Conservation (phyloP, 495 filamentous ascomycete genomes). For the Cercophora samala region DNA sequence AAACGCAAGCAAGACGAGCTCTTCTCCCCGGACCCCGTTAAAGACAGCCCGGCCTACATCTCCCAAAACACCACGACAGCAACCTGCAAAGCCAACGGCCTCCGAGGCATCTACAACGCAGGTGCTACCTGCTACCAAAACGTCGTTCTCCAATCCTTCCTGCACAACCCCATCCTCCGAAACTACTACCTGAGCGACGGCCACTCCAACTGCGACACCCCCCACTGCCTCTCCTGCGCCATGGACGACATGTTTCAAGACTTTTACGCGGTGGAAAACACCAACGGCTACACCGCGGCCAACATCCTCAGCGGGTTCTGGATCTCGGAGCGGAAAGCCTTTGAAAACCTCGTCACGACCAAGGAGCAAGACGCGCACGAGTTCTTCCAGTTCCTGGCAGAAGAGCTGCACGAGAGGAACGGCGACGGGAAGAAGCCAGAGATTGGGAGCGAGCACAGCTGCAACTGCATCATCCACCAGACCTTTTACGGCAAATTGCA, state of each 20-base stretch:
- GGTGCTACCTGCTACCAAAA: slow-evolving; percentile 93
- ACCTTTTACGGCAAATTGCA: slow-evolving; percentile 85
- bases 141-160: slow-evolving; percentile 79
- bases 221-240: slow-evolving; percentile 78
- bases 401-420: slow-evolving; percentile 74
- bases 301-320: slow-evolving; percentile 77
- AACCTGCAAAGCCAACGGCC: slow-evolving; percentile 66
- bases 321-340: slow-evolving; percentile 60
- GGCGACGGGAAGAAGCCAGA: slow-evolving; percentile 54
- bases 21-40: slow-evolving; percentile 46
- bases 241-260: slow-evolving; percentile 90
- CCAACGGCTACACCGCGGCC: slow-evolving; percentile 78
- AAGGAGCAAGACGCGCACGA: slow-evolving; percentile 94
- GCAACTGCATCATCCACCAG: slow-evolving; percentile 83
- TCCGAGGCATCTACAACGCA: slow-evolving; percentile 90
- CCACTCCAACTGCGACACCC: slow-evolving; percentile 61
- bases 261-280: slow-evolving; percentile 75
- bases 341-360: slow-evolving; percentile 79
- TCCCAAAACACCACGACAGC: slow-evolving; percentile 56
- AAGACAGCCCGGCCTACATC: slow-evolving; percentile 60
- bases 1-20: slow-evolving; percentile 63
- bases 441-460: slow-evolving; percentile 58
- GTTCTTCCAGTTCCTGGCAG: slow-evolving; percentile 88
- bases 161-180: slow-evolving; percentile 82
- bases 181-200: slow-evolving; percentile 86